These are phyloP conservation scores for Trichoderma sp. DNA, from an alignment of 2,329 filamentous ascomycete genomes.

Conservation along the genomic window DNA sequence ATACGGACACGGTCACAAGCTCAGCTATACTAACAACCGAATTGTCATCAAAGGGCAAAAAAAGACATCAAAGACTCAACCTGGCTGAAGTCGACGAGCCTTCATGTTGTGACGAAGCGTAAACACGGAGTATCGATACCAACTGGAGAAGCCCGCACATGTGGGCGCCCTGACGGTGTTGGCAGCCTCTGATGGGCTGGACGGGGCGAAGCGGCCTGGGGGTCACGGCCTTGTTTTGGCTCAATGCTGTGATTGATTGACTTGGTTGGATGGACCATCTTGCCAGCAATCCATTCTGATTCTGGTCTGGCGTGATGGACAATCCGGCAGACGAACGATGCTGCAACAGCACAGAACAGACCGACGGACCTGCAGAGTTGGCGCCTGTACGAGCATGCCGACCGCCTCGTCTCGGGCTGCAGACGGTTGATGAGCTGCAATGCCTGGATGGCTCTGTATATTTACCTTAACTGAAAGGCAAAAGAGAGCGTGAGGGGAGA, in stretches of 20 bases:
- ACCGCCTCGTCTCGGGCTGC: slow-evolving; percentile 12
- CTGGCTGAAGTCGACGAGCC: background rate
- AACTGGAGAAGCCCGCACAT: background rate
- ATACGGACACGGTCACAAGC: background rate
- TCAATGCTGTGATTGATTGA: background rate
- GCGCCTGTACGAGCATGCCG: slow-evolving; percentile 3
- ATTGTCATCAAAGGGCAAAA: background rate
- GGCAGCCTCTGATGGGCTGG: slow-evolving; percentile 27
- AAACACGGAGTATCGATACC: slow-evolving; percentile 5
- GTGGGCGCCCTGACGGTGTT: slow-evolving; percentile 13
- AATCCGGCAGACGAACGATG: background rate
- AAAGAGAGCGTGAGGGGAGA: background rate
- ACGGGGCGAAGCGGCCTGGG: slow-evolving; percentile 9
- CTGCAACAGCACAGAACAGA: background rate
- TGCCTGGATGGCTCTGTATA: slow-evolving; percentile 4
- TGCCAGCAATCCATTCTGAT: slow-evolving; percentile 6
- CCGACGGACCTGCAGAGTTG: background rate
- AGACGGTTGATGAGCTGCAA: background rate
- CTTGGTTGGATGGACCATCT: background rate
- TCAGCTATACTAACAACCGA: background rate
- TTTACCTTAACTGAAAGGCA: background rate
- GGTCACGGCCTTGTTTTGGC: background rate
- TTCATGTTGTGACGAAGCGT: too few relatives aligned
- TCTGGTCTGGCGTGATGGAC: slow-evolving; percentile 4
- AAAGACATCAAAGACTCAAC: background rate